Conservation (phyloP, 495 filamentous ascomycete species). For the Podospora tetraspora region DNA sequence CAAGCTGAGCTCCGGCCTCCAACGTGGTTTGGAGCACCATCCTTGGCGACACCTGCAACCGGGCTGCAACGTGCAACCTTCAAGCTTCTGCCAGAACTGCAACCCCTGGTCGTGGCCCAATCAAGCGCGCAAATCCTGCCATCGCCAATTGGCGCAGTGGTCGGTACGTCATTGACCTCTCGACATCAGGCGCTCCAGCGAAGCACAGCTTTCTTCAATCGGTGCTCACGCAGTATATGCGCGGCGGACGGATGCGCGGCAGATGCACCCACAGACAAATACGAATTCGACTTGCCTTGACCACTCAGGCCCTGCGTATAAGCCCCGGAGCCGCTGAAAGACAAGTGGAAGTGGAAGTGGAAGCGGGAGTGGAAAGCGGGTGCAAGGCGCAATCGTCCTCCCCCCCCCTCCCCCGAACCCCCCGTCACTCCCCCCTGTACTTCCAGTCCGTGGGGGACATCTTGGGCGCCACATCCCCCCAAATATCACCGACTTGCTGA, state of each 20-base stretch:
- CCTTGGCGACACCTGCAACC: neutral
- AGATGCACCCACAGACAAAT: neutral
- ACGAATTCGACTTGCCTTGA: neutral
- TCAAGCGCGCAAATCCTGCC: neutral
- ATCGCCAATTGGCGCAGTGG: neutral
- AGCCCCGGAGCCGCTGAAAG: neutral
- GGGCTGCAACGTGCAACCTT: neutral
- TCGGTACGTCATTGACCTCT: neutral
- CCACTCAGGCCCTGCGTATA: neutral
- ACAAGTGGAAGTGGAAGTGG: neutral
- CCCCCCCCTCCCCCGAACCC: neutral
- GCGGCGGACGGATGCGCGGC: neutral
- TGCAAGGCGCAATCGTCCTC: neutral
- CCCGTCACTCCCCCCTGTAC: neutral
- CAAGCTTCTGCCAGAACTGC: neutral
- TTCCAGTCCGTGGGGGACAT: neutral
- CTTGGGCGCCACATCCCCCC: neutral
- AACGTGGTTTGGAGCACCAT: neutral
- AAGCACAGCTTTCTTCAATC: neutral
- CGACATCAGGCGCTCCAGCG: neutral
- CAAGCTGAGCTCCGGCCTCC: neutral
- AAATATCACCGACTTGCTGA: neutral
- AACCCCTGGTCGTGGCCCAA: neutral
- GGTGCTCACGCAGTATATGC: neutral
- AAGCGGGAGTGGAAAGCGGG: neutral